Base-by-base conservation (phyloP, 1,284 basidiomycete genomes). In the Ustilago bromivora region DNA sequence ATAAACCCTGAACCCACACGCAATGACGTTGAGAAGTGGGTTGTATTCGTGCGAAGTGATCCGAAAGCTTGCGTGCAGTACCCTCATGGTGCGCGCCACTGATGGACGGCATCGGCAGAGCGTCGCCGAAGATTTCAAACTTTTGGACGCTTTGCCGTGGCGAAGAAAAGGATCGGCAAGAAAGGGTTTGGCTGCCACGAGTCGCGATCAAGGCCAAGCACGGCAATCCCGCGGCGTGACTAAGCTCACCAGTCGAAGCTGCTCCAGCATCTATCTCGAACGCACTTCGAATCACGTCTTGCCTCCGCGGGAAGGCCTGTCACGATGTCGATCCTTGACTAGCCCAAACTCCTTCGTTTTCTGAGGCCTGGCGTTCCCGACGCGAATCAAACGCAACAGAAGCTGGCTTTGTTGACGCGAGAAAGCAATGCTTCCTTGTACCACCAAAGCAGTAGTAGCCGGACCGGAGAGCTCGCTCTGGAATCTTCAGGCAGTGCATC, bases 1-100 rank as follows among this genome's bases (percentile, higher is more conserved):
- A 19, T n/a, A n/a, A 40, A 57, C 56, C 56, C 41, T 46, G 56
- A 47, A 57, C 41, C 54, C 54, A 56, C 54, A 46, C 23, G 56
- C 40, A 10, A 36, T 47, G 23, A 46, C 56, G 38, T 28, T 46
- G n/a, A 46, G 28, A 51, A n/a, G 11, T 17, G 49, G 31, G 31
- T 32, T 19, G 23, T 32, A 51, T 51, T 54, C 35, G 54, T 17
- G 23, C 54, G 36, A 40, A 56, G n/a, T 56, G 54, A 15, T 40
- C 35, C 41, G 56, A 57, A 38, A 54, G 12, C 41, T 38, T 38
- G 36, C 7, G 41, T 17, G 8, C 41, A 4, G 38, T 40, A 40
- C 15, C 12, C n/a, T 46, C 4, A 17, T 38, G 5, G 13, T 15
- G 52, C 52, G 52, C 34, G 34, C 52, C 10, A 38, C 10, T 28